Evolutionary conservation across 2,329 filamentous ascomycete species (phyloP).

Genomic region (Calonectria ilicicola): DNA sequence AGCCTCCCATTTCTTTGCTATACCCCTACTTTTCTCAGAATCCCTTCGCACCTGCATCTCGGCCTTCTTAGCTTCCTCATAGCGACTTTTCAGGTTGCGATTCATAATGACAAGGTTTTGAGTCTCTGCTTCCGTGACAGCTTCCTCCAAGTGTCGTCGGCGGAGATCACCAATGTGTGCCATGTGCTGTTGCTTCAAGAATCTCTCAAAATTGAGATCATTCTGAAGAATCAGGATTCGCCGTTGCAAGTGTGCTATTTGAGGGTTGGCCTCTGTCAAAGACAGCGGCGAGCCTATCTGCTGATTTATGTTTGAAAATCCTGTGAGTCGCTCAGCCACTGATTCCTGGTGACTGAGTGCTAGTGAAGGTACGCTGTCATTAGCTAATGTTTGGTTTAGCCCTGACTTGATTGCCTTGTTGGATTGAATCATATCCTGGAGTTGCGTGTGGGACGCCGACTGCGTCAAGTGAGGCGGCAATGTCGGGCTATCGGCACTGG

Average conservation of each 20-base stretch:
- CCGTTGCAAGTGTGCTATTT: conserved; percentile 72
- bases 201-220: conserved; percentile 85
- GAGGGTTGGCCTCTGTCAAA: conserved; percentile 49
- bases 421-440: conserved; percentile 71
- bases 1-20: conserved; percentile 83
- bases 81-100: conserved; percentile 76
- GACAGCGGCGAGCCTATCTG: conserved; percentile 44
- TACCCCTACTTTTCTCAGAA: conserved; percentile 76
- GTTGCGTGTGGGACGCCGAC: conserved; percentile 65
- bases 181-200: conserved; percentile 86
- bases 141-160: conserved; percentile 79
- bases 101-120: conserved; percentile 85
- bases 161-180: conserved; percentile 84
- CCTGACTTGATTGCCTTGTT: conserved; percentile 69
- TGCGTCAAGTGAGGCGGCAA: conserved; percentile 63
- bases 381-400: conserved; percentile 66
- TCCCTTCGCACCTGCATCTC: conserved; percentile 80
- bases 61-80: conserved; percentile 78
- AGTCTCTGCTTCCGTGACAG: conserved; percentile 83
- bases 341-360: conserved; percentile 63
- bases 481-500: conserved; percentile 71
- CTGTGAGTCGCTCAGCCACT: conserved; percentile 51
- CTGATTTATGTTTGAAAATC: conserved; percentile 42
- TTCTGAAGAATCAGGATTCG: conserved; percentile 83
- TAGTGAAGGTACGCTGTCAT: conserved; percentile 70